Conservation (phyloP, 2,329 filamentous ascomycete species). For the Aciculosporium take region DNA sequence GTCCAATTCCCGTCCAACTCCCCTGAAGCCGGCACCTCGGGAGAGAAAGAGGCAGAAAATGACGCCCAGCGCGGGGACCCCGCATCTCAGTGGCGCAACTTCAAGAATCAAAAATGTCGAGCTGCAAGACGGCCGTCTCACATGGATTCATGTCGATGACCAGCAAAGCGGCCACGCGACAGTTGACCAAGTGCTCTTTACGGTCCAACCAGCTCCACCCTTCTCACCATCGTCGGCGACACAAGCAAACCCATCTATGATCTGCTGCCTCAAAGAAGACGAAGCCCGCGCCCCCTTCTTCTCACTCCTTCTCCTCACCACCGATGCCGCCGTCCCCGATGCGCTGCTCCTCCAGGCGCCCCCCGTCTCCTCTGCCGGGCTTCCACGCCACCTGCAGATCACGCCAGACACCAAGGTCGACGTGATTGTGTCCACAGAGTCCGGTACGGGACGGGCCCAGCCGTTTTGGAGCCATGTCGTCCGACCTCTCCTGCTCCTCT, state of each 20-base stretch:
- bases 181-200: slow-evolving; percentile 17
- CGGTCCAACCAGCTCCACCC: slow-evolving; percentile 6
- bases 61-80: neutral
- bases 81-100: neutral
- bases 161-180: slow-evolving; percentile 8
- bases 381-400: slow-evolving; percentile 25
- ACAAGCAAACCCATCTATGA: slow-evolving; percentile 10
- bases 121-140: slow-evolving; percentile 13
- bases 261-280: slow-evolving; percentile 26
- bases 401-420: slow-evolving; percentile 28
- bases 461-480: slow-evolving; percentile 42
- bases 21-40: neutral
- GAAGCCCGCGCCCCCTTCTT: slow-evolving; percentile 12
- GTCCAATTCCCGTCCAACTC: no score
- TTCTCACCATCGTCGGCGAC: neutral
- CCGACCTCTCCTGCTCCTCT: slow-evolving; percentile 35
- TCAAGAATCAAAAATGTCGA: slow-evolving; percentile 10
- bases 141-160: slow-evolving; percentile 13
- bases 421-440: slow-evolving; percentile 52
- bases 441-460: slow-evolving; percentile 45
- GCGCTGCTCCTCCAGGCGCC: slow-evolving; percentile 22
- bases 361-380: slow-evolving; percentile 10
- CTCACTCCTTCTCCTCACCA: slow-evolving; percentile 15
- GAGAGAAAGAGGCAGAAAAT: neutral
- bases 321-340: slow-evolving; percentile 18